A percentile compares a stretch with the other conserved stretches of the same genome.
phyloP scores from a whole-genome alignment of 1,284 basidiomycete species.

The Hortiboletus rubellus region DNA sequence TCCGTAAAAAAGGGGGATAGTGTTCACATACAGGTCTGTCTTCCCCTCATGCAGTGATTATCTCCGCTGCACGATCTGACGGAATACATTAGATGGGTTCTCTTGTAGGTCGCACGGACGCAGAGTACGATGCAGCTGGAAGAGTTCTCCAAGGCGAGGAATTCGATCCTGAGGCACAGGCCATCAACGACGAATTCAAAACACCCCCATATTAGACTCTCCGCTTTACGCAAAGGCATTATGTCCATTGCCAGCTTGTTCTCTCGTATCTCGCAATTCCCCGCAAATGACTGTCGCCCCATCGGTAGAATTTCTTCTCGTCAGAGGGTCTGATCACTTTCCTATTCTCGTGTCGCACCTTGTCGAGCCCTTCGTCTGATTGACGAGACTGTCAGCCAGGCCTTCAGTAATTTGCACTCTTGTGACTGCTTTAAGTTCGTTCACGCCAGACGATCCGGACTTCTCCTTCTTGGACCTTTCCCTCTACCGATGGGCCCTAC shows the following conservation, averaged over 20 bases:
- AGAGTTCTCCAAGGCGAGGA: conserved; percentile 42
- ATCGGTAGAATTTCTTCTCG: neutral
- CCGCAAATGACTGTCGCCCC: neutral
- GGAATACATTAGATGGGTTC: conserved; percentile 51
- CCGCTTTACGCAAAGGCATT: neutral
- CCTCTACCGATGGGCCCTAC: neutral
- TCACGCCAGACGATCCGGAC: neutral
- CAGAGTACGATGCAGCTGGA: conserved; percentile 55
- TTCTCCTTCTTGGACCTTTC: conserved; percentile 1
- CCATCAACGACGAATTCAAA: conserved; percentile 62
- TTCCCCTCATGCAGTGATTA: neutral
- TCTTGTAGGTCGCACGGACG: conserved; percentile 48
- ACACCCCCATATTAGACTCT: conserved; percentile 49
- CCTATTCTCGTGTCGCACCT: neutral
- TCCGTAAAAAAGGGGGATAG: conserved; percentile 40
- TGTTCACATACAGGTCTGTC: conserved; percentile 54
- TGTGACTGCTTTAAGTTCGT: neutral
- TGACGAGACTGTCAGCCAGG: neutral
- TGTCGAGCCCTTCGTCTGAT: neutral
- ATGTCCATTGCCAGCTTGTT: neutral
- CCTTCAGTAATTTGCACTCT: neutral
- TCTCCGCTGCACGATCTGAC: neutral
- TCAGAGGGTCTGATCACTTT: neutral
- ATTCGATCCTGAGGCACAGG: conserved; percentile 58
- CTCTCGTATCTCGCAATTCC: neutral